phyloP scores from a whole-genome alignment of 2,329 filamentous ascomycete genomes.

The Epichloe typhina region DNA sequence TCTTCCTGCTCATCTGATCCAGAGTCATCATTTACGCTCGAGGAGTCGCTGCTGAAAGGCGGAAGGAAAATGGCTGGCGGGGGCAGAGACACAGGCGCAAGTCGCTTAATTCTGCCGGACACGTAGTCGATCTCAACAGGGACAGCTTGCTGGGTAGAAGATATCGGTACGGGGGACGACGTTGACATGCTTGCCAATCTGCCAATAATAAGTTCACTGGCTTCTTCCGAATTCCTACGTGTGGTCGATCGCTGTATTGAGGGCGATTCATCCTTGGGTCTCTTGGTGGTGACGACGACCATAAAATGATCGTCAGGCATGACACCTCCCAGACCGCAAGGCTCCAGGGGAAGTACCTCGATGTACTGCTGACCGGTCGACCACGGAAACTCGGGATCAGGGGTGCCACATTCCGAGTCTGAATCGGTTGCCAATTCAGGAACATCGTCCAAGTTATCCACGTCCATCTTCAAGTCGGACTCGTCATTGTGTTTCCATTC shows the following conservation, averaged over 20 bases:
- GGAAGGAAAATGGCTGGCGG: slow-evolving; percentile 40
- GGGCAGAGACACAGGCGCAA: slow-evolving; percentile 36
- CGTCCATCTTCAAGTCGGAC: slow-evolving; percentile 16
- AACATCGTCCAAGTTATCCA: slow-evolving; percentile 13
- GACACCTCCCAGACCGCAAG: slow-evolving; percentile 46
- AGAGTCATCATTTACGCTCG: slow-evolving; percentile 17
- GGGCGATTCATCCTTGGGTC: slow-evolving; percentile 16
- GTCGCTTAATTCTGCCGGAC: slow-evolving; percentile 25
- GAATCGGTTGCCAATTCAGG: slow-evolving; percentile 22
- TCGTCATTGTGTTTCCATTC: slow-evolving; percentile 15
- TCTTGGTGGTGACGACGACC: slow-evolving; percentile 38
- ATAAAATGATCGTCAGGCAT: slow-evolving; percentile 52
- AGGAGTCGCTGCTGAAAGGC: slow-evolving; percentile 29
- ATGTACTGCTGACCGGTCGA: slow-evolving; percentile 28
- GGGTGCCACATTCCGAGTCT: slow-evolving; percentile 22
- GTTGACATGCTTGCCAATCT: slow-evolving; percentile 30
- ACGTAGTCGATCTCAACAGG: slow-evolving; percentile 33
- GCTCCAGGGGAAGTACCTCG: slow-evolving; percentile 31
- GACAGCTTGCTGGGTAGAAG: neutral
- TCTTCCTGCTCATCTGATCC: slow-evolving; percentile 17
- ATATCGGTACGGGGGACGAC: slow-evolving; percentile 17
- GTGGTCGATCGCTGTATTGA: neutral
- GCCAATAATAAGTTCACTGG: slow-evolving; percentile 26
- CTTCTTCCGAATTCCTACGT: slow-evolving; percentile 13
- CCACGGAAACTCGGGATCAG: slow-evolving; percentile 35